phyloP scores from a whole-genome alignment of 2,329 filamentous ascomycete genomes.

The Colletotrichum magnum region DNA sequence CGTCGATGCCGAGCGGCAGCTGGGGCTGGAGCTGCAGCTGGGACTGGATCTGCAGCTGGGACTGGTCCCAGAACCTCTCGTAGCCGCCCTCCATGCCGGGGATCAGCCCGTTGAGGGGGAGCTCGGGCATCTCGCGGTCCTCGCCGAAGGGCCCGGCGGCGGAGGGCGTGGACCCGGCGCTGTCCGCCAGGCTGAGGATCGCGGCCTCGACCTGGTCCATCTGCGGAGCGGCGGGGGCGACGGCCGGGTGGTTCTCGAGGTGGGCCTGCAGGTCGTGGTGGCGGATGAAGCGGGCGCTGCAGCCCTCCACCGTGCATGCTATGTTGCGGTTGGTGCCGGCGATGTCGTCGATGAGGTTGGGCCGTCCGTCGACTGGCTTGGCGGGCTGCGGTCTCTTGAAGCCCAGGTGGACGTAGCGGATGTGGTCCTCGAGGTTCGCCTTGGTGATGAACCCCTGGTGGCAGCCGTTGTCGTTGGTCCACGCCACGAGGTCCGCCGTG shows the following conservation, averaged over 20 bases:
- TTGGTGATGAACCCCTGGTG: conserved; percentile 84
- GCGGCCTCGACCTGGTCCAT: conserved; percentile 39
- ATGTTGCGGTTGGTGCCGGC: conserved; percentile 61
- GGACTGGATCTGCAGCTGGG: background rate
- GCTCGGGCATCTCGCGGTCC: conserved; percentile 38
- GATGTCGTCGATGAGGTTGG: conserved; percentile 58
- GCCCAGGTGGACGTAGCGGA: conserved; percentile 86
- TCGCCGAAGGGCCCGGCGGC: conserved; percentile 19
- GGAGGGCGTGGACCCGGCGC: conserved; percentile 27
- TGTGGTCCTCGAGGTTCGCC: conserved; percentile 84
- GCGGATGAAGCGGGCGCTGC: conserved; percentile 62
- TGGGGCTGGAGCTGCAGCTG: background rate
- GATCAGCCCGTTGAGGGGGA: conserved; percentile 36
- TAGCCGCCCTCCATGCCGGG: conserved; percentile 31
- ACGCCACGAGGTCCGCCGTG: conserved; percentile 71
- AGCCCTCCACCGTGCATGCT: conserved; percentile 58
- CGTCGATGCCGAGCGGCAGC: background rate
- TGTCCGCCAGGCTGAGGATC: conserved; percentile 40
- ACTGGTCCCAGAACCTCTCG: background rate
- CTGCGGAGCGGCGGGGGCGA: conserved; percentile 8
- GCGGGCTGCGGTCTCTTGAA: conserved; percentile 57
- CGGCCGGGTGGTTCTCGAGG: conserved; percentile 51
- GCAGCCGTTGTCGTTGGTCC: conserved; percentile 79
- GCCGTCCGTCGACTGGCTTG: conserved; percentile 42
- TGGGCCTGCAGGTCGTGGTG: conserved; percentile 66